A percentile compares a stretch with the other conserved stretches of the same genome.
Evolutionary conservation across 345 rosid species (phyloP).

Genomic region (Murraya koenigii): DNA sequence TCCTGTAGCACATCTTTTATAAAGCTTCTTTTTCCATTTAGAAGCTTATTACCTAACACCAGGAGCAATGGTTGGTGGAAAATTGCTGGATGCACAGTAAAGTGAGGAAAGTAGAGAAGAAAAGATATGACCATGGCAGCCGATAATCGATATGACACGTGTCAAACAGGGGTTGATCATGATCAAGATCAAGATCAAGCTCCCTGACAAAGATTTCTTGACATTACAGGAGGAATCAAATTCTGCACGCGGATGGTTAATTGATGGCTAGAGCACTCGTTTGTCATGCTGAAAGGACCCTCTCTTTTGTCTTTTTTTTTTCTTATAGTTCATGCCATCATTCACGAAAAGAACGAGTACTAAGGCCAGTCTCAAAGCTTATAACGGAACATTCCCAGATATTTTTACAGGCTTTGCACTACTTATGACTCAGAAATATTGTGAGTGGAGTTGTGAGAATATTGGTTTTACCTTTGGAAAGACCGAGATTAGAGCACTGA

Average conservation of each 20-base stretch:
- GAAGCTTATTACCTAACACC: not conserved
- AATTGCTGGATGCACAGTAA: slow-evolving; percentile 2
- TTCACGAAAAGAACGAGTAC: not conserved
- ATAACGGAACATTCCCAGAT: not conserved
- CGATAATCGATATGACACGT: slow-evolving; percentile 12
- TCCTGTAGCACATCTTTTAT: not conserved
- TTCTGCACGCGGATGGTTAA: slow-evolving; percentile 25
- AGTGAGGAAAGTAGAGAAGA: not conserved
- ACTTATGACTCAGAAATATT: not conserved
- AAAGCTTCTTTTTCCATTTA: not conserved
- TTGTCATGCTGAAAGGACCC: not conserved
- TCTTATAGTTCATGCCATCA: slow-evolving; percentile 7
- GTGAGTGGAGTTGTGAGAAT: not conserved
- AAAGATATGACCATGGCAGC: not conserved
- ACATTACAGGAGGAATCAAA: slow-evolving; percentile 28
- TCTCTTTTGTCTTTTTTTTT: too few relatives aligned
- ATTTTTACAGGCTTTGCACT: not conserved
- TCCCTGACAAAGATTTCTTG: not conserved
- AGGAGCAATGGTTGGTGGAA: slow-evolving; percentile 19
- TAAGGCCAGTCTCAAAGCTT: not conserved
- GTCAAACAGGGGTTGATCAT: slow-evolving; percentile 1
- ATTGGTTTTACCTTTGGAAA: not conserved
- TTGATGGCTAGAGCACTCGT: slow-evolving; percentile 3
- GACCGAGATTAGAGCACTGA: not conserved
- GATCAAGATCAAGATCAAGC: slow-evolving; percentile 1